phyloP scores from a whole-genome alignment of 148 eudicot genomes.

The Polygonum maritimum region DNA sequence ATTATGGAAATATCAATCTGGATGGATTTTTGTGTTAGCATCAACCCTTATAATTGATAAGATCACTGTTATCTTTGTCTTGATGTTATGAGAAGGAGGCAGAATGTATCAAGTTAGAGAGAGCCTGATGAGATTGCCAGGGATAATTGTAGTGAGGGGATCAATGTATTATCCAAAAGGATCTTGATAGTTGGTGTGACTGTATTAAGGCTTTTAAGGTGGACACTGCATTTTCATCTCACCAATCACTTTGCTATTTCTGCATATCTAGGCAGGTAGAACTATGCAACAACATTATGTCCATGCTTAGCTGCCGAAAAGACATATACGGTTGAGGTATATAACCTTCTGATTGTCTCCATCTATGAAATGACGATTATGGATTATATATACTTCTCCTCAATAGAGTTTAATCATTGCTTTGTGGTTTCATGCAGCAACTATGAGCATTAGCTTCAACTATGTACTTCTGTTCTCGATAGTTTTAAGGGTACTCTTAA shows the following conservation, averaged over 20 bases:
- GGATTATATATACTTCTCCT: not conserved
- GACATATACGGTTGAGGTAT: not conserved
- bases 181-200: not conserved
- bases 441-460: constrained; percentile 34
- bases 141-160: not conserved
- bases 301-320: not conserved
- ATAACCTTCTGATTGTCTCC: not conserved
- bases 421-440: constrained; percentile 16
- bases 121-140: not conserved
- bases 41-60: not conserved
- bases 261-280: not conserved
- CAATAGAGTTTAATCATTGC: not conserved
- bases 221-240: not conserved
- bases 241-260: not conserved
- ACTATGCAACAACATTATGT: not conserved
- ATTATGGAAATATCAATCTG: too few relatives aligned
- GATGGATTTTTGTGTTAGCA: not conserved
- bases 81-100: not conserved
- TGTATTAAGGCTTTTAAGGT: not conserved
- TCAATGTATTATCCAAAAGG: not conserved
- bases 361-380: not conserved
- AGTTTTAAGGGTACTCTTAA: constrained; percentile 47
- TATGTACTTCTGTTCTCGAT: constrained; percentile 60
- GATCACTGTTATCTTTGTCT: not conserved
- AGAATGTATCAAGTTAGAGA: not conserved